A percentile compares a stretch with the other conserved stretches of the same genome.
These are phyloP conservation scores for Neohortaea acidophila DNA, from an alignment of 495 filamentous ascomycete species.

Conservation along the genomic window DNA sequence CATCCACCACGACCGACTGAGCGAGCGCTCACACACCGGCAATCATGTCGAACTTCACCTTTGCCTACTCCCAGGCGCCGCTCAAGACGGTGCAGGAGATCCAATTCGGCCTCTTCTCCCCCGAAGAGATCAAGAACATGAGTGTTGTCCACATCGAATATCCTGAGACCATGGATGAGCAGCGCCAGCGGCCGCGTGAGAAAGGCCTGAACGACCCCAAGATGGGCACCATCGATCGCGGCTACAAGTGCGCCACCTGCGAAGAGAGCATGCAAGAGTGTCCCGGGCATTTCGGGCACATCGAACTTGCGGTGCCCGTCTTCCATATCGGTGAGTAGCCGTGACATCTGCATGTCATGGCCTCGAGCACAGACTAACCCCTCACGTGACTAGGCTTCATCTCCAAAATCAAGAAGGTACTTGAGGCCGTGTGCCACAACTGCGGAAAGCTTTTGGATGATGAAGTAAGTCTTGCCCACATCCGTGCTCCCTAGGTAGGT, in stretches of 20 bases:
- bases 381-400: conserved; percentile 54
- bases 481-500: conserved; percentile 28
- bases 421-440: conserved; percentile 96
- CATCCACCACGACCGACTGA: neutral
- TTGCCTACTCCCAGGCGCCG: conserved; percentile 84
- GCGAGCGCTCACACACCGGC: conserved; percentile 20
- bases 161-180: conserved; percentile 97
- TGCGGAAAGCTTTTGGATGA: conserved; percentile 91
- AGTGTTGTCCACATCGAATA: conserved; percentile 86
- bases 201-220: conserved; percentile 85
- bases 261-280: conserved; percentile 87
- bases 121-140: conserved; percentile 96
- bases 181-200: conserved; percentile 68
- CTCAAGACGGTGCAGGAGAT: conserved; percentile 94
- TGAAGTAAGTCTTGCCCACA: conserved; percentile 59
- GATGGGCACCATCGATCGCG: conserved; percentile 85
- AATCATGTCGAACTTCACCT: conserved; percentile 86
- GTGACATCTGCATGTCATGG: neutral
- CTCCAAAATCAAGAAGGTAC: conserved; percentile 91
- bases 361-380: neutral
- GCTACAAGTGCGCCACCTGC: conserved; percentile 88
- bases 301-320: conserved; percentile 86
- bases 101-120: conserved; percentile 90
- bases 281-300: conserved; percentile 94
- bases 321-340: conserved; percentile 58